Evolutionary conservation across 192 early-diverging fungal species (phyloP), one percentile per base, ranked within the genome.

Genomic region (Coemansia sp.): DNA sequence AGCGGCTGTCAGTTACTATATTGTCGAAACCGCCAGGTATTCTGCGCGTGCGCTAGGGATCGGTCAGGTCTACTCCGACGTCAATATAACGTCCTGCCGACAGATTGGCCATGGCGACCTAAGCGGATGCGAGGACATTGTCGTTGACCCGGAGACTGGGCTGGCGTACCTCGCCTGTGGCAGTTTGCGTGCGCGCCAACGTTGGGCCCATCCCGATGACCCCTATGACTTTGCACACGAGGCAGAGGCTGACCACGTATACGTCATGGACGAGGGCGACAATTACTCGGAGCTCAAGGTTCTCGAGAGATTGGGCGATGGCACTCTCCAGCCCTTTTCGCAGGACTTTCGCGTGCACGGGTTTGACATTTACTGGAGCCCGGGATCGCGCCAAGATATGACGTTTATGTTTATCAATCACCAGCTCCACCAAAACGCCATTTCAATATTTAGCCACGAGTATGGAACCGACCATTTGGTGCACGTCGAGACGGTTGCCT

Each of bases 401-500:
- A 83, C 82, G 3, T 72, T 88, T 26, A 86, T 88, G 66, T 45
- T 82, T 20, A 59, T 88, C 14, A 88, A 88, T 64, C 85, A 86
- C 65, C 84, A 81, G 62, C 76, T 68, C 13, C 79, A 45, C 28
- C 75, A 43, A 71, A 75, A 26, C 64, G 84, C 68, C 37, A 75
- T 65, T 4, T 88, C 68, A 45, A 88, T 78, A 67, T 86, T 69
- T 65, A 83, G 50, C 38, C 69, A 69, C 70, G 72, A 16, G 45
- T 59, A 25, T 5, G 78, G 69, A 18, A 66, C 73, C 6, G 72
- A 82, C 47, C 61, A 76, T 35, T 70, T 87, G 47, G 55, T 75
- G 20, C 76, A 87, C 47, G 55, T 74, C 2, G 85, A 89, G 52
- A 89, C 88, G 1, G 76, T 87, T 12, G 39, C 65, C 10, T 79